These are phyloP conservation scores for Russula vinacea DNA, from an alignment of 768 basidiomycete species.

Conservation along the genomic window DNA sequence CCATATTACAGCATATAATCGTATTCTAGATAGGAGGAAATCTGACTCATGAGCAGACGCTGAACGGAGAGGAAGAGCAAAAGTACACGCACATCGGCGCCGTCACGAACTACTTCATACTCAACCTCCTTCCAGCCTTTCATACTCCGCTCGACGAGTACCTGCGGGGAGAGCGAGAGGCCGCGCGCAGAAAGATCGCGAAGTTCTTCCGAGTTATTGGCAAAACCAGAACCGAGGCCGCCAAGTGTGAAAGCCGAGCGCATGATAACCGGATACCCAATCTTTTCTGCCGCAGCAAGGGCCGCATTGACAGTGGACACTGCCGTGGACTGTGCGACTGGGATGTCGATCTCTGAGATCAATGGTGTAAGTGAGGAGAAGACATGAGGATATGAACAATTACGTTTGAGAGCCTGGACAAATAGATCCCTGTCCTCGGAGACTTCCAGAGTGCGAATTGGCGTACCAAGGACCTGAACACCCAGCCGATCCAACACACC, in stretches of 20 bases:
- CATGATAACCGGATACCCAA: constrained; percentile 96
- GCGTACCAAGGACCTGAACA: constrained; percentile 89
- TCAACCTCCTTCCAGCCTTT: constrained; percentile 99
- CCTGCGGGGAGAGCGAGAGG: constrained; percentile 88
- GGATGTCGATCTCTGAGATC: constrained; percentile 49
- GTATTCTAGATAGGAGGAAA: constrained; percentile 64
- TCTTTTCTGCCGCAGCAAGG: constrained; percentile 81
- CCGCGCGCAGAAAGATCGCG: constrained; percentile 91
- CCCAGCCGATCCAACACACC: constrained; percentile 62
- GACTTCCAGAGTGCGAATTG: constrained; percentile 80
- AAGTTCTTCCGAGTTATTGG: constrained; percentile 89
- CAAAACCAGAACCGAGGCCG: constrained; percentile 97
- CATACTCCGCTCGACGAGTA: constrained; percentile 95
- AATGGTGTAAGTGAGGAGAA: constrained; percentile 68
- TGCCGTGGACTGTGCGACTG: constrained; percentile 72
- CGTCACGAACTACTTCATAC: constrained; percentile 98
- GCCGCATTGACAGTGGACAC: constrained; percentile 95
- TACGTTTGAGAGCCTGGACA: constrained; percentile 89
- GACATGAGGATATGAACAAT: constrained; percentile 59
- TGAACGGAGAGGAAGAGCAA: background rate
- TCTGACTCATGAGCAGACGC: constrained; percentile 2
- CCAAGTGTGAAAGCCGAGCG: constrained; percentile 97
- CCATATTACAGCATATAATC: constrained; percentile 99
- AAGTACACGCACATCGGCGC: constrained; percentile 73
- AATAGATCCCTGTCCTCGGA: constrained; percentile 73